Conservation (phyloP, 106 monocot genomes). For the Vanilla planifolia region DNA sequence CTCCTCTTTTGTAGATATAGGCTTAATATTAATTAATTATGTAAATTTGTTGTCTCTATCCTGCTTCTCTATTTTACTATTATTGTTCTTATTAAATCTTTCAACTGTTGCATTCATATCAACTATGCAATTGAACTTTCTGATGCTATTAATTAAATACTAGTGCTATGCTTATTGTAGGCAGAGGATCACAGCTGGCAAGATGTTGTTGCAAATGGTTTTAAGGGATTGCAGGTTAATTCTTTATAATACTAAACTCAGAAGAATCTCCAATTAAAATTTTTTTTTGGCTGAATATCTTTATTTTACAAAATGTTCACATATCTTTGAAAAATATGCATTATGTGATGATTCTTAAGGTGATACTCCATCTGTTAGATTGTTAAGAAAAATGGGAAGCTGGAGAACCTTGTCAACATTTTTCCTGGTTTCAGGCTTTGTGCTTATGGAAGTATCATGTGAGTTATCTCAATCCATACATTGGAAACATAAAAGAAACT, state of each 20-base stretch:
- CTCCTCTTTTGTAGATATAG: too few species aligned
- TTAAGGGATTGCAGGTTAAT: slow-evolving; percentile 74
- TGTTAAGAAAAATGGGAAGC: slow-evolving; percentile 49
- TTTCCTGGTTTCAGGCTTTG: slow-evolving; percentile 45
- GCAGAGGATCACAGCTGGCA: slow-evolving; percentile 34
- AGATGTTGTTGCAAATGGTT: slow-evolving; percentile 42
- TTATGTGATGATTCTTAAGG: background rate
- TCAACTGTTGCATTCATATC: too few species aligned
- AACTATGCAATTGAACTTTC: too few species aligned
- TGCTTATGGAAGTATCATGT: slow-evolving; percentile 52
- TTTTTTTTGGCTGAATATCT: background rate
- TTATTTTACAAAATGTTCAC: too few species aligned
- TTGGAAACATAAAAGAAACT: background rate
- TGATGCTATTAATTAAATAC: too few species aligned
- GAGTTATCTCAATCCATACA: slow-evolving; percentile 15
- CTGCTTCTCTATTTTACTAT: too few species aligned
- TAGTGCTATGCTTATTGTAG: slow-evolving; percentile 16
- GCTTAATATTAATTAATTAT: too few species aligned
- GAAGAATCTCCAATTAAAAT: background rate
- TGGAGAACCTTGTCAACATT: slow-evolving; percentile 41
- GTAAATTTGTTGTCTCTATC: too few species aligned
- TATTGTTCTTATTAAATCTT: too few species aligned
- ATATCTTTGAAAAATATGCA: background rate
- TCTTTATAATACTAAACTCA: slow-evolving; percentile 1
- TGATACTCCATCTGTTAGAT: slow-evolving; percentile 26